phyloP scores from a whole-genome alignment of 2,329 filamentous ascomycete genomes.

The Plenodomus lindquistii region DNA sequence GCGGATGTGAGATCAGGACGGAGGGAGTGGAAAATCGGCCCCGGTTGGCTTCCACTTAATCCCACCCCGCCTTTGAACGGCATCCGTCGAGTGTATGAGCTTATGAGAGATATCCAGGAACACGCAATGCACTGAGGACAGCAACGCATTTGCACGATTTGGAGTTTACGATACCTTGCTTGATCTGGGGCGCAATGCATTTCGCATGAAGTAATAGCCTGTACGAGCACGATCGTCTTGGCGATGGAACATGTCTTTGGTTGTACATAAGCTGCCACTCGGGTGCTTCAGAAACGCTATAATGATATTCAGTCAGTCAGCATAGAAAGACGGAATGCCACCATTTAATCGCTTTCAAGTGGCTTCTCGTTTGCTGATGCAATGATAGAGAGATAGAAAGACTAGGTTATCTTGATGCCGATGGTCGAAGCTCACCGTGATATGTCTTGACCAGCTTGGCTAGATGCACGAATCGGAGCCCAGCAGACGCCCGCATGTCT shows the following conservation, averaged over 20 bases:
- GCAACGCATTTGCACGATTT: constrained; percentile 10
- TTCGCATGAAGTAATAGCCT: background rate
- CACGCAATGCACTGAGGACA: constrained; percentile 11
- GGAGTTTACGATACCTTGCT: constrained; percentile 6
- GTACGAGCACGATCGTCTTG: background rate
- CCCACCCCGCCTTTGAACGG: constrained; percentile 5
- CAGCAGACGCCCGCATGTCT: background rate
- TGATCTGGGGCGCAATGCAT: background rate
- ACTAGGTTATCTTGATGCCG: too few species aligned
- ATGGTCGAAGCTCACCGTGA: too few species aligned
- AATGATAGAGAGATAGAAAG: too few species aligned
- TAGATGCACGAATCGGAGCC: background rate
- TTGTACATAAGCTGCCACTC: constrained; percentile 11
- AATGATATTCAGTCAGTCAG: constrained; percentile 3
- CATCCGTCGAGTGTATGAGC: constrained; percentile 22
- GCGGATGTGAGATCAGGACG: constrained; percentile 7
- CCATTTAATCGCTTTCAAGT: background rate
- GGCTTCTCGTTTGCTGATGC: background rate
- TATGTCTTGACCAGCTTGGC: too few species aligned
- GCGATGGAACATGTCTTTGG: constrained; percentile 6
- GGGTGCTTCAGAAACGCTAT: constrained; percentile 14
- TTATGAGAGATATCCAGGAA: constrained; percentile 36
- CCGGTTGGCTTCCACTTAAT: constrained; percentile 17
- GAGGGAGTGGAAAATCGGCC: constrained; percentile 14
- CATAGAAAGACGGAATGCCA: constrained; percentile 11